Evolutionary conservation across 1,139 yeast species (phyloP).

Genomic region (Lodderomyces orthopsilosis): DNA sequence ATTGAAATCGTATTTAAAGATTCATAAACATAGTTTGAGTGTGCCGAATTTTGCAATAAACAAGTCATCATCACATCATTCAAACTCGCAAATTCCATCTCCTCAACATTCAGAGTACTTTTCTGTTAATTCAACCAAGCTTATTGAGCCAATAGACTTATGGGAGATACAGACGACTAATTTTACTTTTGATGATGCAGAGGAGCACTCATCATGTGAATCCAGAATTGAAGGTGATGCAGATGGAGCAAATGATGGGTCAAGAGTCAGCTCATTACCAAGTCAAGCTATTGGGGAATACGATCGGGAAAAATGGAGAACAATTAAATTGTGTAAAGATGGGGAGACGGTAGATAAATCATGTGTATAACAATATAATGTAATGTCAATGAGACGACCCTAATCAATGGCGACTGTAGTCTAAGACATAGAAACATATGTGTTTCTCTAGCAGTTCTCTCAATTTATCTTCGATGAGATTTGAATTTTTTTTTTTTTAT

Average conservation of each 20-base stretch:
- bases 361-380: neutral
- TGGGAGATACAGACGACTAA: slow-evolving; percentile 41
- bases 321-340: neutral
- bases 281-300: slow-evolving; percentile 62
- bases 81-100: slow-evolving; percentile 2
- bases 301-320: slow-evolving; percentile 62
- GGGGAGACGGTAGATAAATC: neutral
- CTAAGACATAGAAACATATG: too few relatives aligned
- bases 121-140: slow-evolving; percentile 6
- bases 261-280: slow-evolving; percentile 51
- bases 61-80: neutral
- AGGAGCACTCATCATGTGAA: neutral
- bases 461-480: slow-evolving; percentile 5
- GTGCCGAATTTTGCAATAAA: slow-evolving; percentile 11
- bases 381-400: too few relatives aligned
- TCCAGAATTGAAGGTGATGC: neutral
- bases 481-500: slow-evolving; percentile 2
- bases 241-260: slow-evolving; percentile 16
- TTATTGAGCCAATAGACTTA: slow-evolving; percentile 22
- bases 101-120: slow-evolving; percentile 5
- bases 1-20: slow-evolving; percentile 20
- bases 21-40: slow-evolving; percentile 14
- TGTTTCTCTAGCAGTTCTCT: too few relatives aligned
- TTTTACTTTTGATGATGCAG: slow-evolving; percentile 25
- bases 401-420: too few relatives aligned